Base-by-base conservation (phyloP, 148 eudicot genomes). In the Pouteria glomerata region DNA sequence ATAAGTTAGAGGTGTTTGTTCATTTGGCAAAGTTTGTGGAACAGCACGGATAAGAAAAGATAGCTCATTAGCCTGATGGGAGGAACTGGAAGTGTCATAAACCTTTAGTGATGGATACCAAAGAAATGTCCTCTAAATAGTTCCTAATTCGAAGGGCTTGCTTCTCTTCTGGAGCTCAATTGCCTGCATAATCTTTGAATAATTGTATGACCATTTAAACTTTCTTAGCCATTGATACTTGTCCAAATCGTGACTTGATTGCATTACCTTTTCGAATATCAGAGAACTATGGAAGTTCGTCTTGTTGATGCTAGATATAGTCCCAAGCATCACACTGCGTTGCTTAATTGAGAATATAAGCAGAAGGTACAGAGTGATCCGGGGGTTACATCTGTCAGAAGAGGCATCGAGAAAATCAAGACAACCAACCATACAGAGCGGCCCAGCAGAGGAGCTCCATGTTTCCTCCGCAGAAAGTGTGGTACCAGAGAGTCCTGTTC, bases 371-470 rank as follows among this genome's bases (percentile, higher is more conserved):
- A 42, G 8, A 14, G 29, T 23, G 34, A 65, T 65, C n/a, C n/a
- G 52, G 15, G 33, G 24, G 18, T 45, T 27, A 21, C 69, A 65
- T 65, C 21, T 8, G 14, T 63, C 51, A 8, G 30, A 37, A 39
- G 50, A 8, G 2, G 15, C 16, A 42, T 2, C 42, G 18, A 8
- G 23, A 60, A 16, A 3, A 15, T 26, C 64, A 33, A 18, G 21
- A 33, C 48, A 63, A 24, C 50, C 30, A 41, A 63, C 68, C 68
- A 63, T 63, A 30, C 68, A 63, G 29, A 63, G 68, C 50, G 39
- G 50, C 18, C 68, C 68, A 23, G 21, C 5, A 8, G 51, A 63
- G 10, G 68, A 39, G 23, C 45, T 14, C 68, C 68, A 63, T 2
- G 23, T 63, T n/a, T 50, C 68, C 31, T 63, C 68, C 0, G 50